Percentiles rank a stretch among this genome's conserved stretches.
phyloP scores from a whole-genome alignment of 1,284 basidiomycete genomes.

The Marasmius tenuissimus region DNA sequence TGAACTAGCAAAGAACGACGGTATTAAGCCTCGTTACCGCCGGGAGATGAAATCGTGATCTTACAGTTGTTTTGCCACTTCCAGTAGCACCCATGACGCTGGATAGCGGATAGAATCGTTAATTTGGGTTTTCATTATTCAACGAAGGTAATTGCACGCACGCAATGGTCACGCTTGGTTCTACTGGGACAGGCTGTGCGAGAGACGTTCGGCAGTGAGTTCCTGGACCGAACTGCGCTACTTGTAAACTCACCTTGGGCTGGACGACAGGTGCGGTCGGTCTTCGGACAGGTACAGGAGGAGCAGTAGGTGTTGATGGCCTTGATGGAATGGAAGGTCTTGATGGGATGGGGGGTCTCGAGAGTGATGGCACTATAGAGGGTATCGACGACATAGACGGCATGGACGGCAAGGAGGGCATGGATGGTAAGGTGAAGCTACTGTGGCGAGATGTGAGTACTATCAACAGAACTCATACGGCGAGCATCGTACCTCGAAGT shows the following conservation, averaged over 20 bases:
- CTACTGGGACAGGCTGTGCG: background rate
- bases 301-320: background rate
- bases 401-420: background rate
- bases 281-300: background rate
- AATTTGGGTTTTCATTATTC: background rate
- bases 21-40: background rate
- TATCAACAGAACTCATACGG: background rate
- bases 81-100: conserved; percentile 48
- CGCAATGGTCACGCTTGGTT: background rate
- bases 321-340: background rate
- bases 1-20: conserved; percentile 26
- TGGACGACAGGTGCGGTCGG: background rate
- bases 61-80: conserved; percentile 43
- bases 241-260: background rate
- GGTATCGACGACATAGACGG: background rate
- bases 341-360: background rate
- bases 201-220: background rate
- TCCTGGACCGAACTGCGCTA: background rate
- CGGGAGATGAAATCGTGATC: conserved; percentile 8
- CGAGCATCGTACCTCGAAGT: background rate
- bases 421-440: background rate
- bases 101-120: background rate
- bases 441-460: background rate
- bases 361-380: background rate
- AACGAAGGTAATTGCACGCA: background rate